Evolutionary conservation across 2,329 filamentous ascomycete species (phyloP).

Genomic region (Xylariaceae sp.): DNA sequence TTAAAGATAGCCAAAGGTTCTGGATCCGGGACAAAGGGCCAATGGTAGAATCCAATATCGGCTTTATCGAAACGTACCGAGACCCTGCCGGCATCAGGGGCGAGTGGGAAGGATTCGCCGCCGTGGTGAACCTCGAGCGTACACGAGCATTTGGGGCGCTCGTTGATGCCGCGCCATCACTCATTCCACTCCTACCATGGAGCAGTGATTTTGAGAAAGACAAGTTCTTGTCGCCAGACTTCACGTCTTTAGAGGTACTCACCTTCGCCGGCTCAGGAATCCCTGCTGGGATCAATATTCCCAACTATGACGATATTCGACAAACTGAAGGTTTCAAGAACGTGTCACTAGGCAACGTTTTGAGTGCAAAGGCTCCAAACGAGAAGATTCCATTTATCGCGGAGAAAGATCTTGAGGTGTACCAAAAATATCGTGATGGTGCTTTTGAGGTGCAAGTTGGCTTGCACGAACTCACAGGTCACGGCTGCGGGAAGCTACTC

Average conservation of each 20-base stretch:
- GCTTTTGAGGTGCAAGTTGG: slow-evolving; percentile 96
- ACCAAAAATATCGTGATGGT: slow-evolving; percentile 75
- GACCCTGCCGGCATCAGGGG: slow-evolving; percentile 77
- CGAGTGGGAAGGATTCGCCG: slow-evolving; percentile 83
- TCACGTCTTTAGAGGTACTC: slow-evolving; percentile 88
- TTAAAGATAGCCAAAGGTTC: slow-evolving; percentile 73
- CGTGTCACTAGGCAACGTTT: slow-evolving; percentile 86
- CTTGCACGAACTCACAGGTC: slow-evolving; percentile 80
- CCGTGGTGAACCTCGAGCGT: slow-evolving; percentile 82
- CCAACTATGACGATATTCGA: slow-evolving; percentile 47
- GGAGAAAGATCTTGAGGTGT: slow-evolving; percentile 71
- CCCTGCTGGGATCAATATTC: slow-evolving; percentile 63
- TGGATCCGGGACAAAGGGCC: slow-evolving; percentile 84
- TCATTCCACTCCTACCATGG: slow-evolving; percentile 92
- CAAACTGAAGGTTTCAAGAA: slow-evolving; percentile 89
- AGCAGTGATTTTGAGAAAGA: slow-evolving; percentile 87
- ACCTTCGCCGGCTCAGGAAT: slow-evolving; percentile 71
- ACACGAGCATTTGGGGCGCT: slow-evolving; percentile 83
- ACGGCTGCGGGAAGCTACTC: slow-evolving; percentile 89
- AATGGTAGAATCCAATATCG: slow-evolving; percentile 74
- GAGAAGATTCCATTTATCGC: slow-evolving; percentile 90
- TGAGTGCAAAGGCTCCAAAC: slow-evolving; percentile 85
- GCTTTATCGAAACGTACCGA: slow-evolving; percentile 81
- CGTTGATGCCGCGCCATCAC: slow-evolving; percentile 71
- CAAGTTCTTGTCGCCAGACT: slow-evolving; percentile 90